Conservation (phyloP, 495 filamentous ascomycete genomes). For the Parmelia sp. region DNA sequence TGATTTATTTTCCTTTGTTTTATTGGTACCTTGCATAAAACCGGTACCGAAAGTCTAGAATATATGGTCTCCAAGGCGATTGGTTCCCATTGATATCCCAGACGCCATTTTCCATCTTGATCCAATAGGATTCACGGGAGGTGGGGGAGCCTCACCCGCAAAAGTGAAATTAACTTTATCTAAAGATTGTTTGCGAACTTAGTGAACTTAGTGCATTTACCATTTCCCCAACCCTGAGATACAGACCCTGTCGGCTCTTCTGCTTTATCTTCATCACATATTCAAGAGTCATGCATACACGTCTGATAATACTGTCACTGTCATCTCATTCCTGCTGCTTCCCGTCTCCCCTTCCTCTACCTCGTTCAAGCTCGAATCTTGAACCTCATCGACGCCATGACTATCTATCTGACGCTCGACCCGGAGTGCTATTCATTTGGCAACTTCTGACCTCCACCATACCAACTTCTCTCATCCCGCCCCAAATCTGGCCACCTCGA, state of each 20-base stretch:
- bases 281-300: neutral
- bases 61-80: too few species aligned
- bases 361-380: neutral
- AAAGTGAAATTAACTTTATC: too few species aligned
- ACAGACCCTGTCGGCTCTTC: too few species aligned
- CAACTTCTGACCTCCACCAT: neutral
- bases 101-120: too few species aligned
- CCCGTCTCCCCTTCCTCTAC: neutral
- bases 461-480: neutral
- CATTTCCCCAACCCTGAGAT: neutral
- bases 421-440: neutral
- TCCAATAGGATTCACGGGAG: too few species aligned
- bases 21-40: too few species aligned
- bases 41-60: too few species aligned
- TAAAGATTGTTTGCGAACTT: too few species aligned
- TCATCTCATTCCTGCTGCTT: neutral
- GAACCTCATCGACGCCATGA: neutral
- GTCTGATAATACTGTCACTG: neutral
- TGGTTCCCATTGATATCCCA: too few species aligned
- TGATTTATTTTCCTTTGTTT: too few species aligned
- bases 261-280: too few species aligned
- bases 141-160: too few species aligned
- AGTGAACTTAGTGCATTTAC: neutral
- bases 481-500: neutral
- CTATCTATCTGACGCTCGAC: neutral